Base-by-base conservation (phyloP, 768 basidiomycete species). In the Amanita polypyramis region DNA sequence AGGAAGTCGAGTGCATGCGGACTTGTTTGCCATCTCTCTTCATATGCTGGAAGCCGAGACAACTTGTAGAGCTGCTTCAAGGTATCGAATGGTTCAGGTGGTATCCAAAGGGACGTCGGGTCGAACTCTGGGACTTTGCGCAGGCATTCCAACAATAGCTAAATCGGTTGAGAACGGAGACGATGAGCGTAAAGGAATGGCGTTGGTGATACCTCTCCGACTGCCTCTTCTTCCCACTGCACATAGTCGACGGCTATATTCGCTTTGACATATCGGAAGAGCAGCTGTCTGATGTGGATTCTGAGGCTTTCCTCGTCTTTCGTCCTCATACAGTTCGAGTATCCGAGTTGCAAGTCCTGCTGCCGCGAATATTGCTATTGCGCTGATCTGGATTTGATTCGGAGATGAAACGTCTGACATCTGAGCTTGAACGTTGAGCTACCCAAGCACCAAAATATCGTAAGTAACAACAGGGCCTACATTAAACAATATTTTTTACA, bases 231-330 rank as follows among this genome's bases (percentile, higher is more conserved):
- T 3, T 81, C 82, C 55, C 73, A 77, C 11, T 66, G 58, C 37
- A 77, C 60, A 56, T 84, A 73, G 56, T 82, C 70, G 46, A 63
- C 72, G 0, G 79, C 74, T 27, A 80, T 60, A 59, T 85, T 74
- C 14, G 58, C 61, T 30, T 67, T 67, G 5, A 65, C 72, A 54
- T 85, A 85, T 35, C 72, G 66, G 23, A 75, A 62, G 23, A 85
- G 67, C 23, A 81, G 59, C 30, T 70, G 61, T 34, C 70, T 75
- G 49, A 85, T 75, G 56, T 82, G 81, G 29, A 55, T 58, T 19
- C 60, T 59, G 29, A 70, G 51, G 41, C 50, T 36, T 21, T 55
- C 56, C 44, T 65, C 61, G n/a, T 55, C 40, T 17, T 12, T 30
- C 21, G 14, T 11, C 10, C 6, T 3, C 20, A 19, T 14, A 9